Conservation (phyloP, 1,139 yeast species). For the Protomyces macrosporus region DNA sequence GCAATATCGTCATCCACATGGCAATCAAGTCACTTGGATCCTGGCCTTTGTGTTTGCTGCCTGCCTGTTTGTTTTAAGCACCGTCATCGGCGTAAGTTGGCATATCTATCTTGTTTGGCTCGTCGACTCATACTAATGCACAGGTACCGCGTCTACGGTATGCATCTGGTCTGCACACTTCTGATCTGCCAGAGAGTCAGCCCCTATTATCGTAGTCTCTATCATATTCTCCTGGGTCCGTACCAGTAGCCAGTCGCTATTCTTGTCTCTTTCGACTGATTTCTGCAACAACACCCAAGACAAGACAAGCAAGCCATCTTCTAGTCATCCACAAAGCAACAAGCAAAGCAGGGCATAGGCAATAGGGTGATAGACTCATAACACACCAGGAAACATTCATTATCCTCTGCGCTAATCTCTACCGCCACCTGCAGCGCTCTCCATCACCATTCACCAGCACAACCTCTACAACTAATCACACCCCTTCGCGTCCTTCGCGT, state of each 20-base stretch:
- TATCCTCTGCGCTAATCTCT: too few species aligned
- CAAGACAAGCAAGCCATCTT: too few species aligned
- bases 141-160: conserved; percentile 17
- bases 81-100: conserved; percentile 3
- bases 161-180: background rate
- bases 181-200: background rate
- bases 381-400: too few species aligned
- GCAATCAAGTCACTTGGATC: background rate
- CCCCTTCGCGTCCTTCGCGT: background rate
- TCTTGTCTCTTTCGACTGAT: too few species aligned
- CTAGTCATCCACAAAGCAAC: too few species aligned
- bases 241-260: too few species aligned
- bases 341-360: too few species aligned
- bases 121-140: background rate
- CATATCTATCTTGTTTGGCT: background rate
- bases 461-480: too few species aligned
- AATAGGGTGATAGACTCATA: too few species aligned
- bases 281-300: too few species aligned
- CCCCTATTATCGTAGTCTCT: background rate
- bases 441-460: too few species aligned
- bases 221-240: background rate
- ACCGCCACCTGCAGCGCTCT: too few species aligned
- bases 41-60: conserved; percentile 4
- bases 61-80: background rate
- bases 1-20: conserved; percentile 1